Conservation (phyloP, 2,329 filamentous ascomycete genomes). For the Stachybotrys chartarum region DNA sequence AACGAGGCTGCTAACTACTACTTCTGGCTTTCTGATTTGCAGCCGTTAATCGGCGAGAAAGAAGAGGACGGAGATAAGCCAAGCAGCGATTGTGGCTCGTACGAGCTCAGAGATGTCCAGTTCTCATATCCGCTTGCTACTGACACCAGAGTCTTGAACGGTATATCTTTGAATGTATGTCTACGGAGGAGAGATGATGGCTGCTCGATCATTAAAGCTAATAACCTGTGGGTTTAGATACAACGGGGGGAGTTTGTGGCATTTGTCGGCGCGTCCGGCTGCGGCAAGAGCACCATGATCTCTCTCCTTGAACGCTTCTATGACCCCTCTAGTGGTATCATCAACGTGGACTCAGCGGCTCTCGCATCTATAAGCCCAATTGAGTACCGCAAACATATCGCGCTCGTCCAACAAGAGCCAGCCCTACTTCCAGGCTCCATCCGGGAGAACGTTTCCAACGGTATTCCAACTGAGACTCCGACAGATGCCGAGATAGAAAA, state of each 20-base stretch:
- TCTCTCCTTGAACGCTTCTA: slow-evolving; percentile 41
- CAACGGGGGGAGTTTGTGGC: slow-evolving; percentile 34
- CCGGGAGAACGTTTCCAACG: slow-evolving; percentile 67
- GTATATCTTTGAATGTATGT: neutral
- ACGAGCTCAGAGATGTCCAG: neutral
- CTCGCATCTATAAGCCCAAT: slow-evolving; percentile 34
- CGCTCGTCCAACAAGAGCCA: slow-evolving; percentile 52
- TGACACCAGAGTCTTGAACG: neutral
- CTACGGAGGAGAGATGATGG: neutral
- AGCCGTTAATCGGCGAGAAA: neutral
- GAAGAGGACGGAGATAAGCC: neutral
- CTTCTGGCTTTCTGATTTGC: slow-evolving; percentile 17
- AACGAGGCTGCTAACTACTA: slow-evolving; percentile 35
- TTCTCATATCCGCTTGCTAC: slow-evolving; percentile 5
- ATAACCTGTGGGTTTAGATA: neutral
- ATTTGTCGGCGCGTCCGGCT: slow-evolving; percentile 45
- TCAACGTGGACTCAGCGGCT: slow-evolving; percentile 37
- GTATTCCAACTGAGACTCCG: slow-evolving; percentile 11
- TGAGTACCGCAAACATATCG: slow-evolving; percentile 43
- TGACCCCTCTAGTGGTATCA: slow-evolving; percentile 33
- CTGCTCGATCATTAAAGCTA: neutral
- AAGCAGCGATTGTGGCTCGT: neutral
- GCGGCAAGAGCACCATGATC: slow-evolving; percentile 56
- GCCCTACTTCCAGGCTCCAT: slow-evolving; percentile 73
- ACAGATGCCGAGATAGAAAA: slow-evolving; percentile 23